phyloP scores from a whole-genome alignment of 2,329 filamentous ascomycete species.

The Podosphaera fusca region DNA sequence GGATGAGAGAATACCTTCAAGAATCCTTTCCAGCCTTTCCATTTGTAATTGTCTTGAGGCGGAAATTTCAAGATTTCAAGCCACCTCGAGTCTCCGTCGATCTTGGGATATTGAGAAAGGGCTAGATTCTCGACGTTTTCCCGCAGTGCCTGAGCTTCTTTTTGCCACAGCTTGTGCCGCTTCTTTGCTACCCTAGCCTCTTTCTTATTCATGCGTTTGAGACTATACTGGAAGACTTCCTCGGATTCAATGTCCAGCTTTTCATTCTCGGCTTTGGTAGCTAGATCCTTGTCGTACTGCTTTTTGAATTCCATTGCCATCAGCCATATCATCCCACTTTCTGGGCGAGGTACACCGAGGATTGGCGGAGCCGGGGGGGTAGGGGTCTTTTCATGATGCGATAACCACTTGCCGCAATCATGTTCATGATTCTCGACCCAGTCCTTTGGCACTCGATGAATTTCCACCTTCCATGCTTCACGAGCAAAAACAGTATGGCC shows the following conservation, averaged over 20 bases:
- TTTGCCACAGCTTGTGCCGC: neutral
- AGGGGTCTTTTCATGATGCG: neutral
- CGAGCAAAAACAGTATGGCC: neutral
- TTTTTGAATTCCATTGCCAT: neutral
- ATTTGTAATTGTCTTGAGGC: neutral
- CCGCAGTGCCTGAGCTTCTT: neutral
- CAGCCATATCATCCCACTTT: neutral
- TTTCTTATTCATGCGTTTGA: neutral
- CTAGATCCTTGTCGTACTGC: neutral
- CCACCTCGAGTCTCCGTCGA: neutral
- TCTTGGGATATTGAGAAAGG: neutral
- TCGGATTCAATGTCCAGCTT: neutral
- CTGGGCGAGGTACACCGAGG: neutral
- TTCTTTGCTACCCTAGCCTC: neutral
- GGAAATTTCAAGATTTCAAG: neutral
- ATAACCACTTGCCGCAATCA: neutral
- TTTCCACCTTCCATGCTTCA: neutral
- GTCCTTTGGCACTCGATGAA: neutral
- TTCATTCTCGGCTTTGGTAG: neutral
- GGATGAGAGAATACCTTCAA: neutral
- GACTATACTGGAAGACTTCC: neutral
- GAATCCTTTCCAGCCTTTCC: neutral
- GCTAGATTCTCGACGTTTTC: neutral
- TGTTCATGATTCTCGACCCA: neutral
- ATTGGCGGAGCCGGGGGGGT: neutral